Conservation (phyloP, 345 rosid genomes). For the Dovyalis caffra region DNA sequence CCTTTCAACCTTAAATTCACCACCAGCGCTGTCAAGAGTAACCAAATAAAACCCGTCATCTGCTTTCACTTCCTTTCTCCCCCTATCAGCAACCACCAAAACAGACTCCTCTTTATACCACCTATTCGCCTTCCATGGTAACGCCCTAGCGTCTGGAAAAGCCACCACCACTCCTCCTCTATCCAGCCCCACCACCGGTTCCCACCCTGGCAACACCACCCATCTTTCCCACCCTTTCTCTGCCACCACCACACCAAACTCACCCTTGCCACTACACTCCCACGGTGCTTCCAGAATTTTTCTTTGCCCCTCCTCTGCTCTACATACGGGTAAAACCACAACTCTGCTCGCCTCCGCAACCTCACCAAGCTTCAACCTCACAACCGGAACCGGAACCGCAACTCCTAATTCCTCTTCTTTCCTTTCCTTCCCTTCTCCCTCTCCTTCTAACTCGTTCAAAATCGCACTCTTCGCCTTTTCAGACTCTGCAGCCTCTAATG, state of each 20-base stretch:
- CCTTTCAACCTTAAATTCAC: conserved; percentile 62
- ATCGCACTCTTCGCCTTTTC: conserved; percentile 59
- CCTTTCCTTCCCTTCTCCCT: conserved; percentile 20
- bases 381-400: conserved; percentile 55
- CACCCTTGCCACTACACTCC: conserved; percentile 51
- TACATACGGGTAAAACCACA: conserved; percentile 71
- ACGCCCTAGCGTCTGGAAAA: conserved; percentile 58
- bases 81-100: conserved; percentile 70
- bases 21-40: conserved; percentile 30
- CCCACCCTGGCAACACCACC: conserved; percentile 87
- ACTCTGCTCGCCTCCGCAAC: conserved; percentile 72
- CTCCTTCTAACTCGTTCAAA: conserved; percentile 45
- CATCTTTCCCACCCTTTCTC: conserved; percentile 87
- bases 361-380: conserved; percentile 71
- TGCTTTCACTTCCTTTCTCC: conserved; percentile 46
- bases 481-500: conserved; percentile 56
- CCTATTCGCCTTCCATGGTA: conserved; percentile 77
- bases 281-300: conserved; percentile 68
- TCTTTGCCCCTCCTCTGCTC: conserved; percentile 47
- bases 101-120: conserved; percentile 70
- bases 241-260: conserved; percentile 68
- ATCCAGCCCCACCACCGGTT: conserved; percentile 37
- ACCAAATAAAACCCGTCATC: conserved; percentile 75
- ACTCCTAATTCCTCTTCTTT: conserved; percentile 28
- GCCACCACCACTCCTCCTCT: conserved; percentile 72